Evolutionary conservation across 768 basidiomycete genomes (phyloP), one percentile per base, ranked within the genome.

Genomic region (Mycena floridula): DNA sequence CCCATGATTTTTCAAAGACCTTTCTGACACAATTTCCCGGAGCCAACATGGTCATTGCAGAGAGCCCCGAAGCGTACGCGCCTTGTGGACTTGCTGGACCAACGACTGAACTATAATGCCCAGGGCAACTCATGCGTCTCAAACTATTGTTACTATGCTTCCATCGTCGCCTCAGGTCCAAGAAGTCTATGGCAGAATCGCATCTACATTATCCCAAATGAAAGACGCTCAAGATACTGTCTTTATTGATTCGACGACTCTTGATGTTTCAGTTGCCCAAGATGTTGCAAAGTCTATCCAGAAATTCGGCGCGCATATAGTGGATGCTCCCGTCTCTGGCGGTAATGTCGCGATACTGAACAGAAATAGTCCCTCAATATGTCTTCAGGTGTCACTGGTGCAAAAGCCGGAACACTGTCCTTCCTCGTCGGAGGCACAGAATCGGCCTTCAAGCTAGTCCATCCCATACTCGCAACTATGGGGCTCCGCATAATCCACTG

Each of bases 291-390:
- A 59, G 8, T 64, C 72, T 20, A 76, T 88, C 1, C 67, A 64
- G 8, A 46, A 55, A 12, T 64, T 71, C 22, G 82, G 85, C 21
- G 89, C 82, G 6, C 64, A 64, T 30, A 91, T 96, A 80, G 73
- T 96, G 18, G 94, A 97, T 59, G 92, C 94, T 5, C 94, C 94
- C 3, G 93, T 97, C 1, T 93, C 90, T 39, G 94, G 94, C 45
- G 93, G 90, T 86, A 58, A 44, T 79, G 12, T 25, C 37, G 53
- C 35, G 36, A 32, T 32, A 32, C 37, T 26, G 41, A 13, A 38
- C 23, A 5, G 40, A 26, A 22, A 23, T 11, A 6, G n/a, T n/a
- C n/a, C n/a, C 28, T 49, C 27, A 42, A 23, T 38, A 25, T 25
- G 23, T 28, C 40, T 35, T 26, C 6, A 49, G 86, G 91, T 25